A percentile compares a stretch with the other conserved stretches of the same genome.
Evolutionary conservation across 768 basidiomycete species (phyloP).

Genomic region (Pisolithus orientalis): DNA sequence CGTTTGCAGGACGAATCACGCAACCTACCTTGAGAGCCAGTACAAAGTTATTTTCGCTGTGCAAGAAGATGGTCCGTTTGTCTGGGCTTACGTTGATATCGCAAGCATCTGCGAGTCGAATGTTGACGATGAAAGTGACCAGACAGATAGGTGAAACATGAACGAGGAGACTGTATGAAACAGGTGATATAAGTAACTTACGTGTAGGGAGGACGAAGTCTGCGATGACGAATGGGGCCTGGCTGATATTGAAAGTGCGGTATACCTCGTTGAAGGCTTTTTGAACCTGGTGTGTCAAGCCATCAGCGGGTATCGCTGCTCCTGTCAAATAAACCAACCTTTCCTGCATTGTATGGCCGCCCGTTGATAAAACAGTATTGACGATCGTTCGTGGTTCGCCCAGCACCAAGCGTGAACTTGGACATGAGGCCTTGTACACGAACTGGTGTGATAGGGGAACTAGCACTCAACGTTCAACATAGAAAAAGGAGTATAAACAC

Average conservation of each 20-base stretch:
- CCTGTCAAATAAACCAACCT: constrained; percentile 37
- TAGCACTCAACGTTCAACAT: constrained; percentile 3
- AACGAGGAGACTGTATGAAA: background rate
- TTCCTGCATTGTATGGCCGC: constrained; percentile 74
- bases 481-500: background rate
- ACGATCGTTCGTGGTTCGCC: constrained; percentile 72
- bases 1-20: too few species aligned
- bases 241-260: constrained; percentile 68
- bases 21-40: constrained; percentile 63
- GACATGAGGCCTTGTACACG: constrained; percentile 76
- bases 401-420: constrained; percentile 68
- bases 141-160: background rate
- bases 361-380: constrained; percentile 95
- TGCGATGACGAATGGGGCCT: constrained; percentile 77
- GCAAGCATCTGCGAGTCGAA: constrained; percentile 49
- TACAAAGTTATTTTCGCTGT: constrained; percentile 79
- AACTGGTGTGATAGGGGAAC: constrained; percentile 34
- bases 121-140: background rate
- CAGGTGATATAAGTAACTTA: constrained; percentile 27
- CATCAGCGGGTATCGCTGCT: too few species aligned
- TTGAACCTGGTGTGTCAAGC: constrained; percentile 48
- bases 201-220: constrained; percentile 79
- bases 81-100: constrained; percentile 97
- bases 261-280: constrained; percentile 93
- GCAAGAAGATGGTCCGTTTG: constrained; percentile 88